Base-by-base conservation (phyloP, 108 stramenopile genomes). In the Seminavis robusta region DNA sequence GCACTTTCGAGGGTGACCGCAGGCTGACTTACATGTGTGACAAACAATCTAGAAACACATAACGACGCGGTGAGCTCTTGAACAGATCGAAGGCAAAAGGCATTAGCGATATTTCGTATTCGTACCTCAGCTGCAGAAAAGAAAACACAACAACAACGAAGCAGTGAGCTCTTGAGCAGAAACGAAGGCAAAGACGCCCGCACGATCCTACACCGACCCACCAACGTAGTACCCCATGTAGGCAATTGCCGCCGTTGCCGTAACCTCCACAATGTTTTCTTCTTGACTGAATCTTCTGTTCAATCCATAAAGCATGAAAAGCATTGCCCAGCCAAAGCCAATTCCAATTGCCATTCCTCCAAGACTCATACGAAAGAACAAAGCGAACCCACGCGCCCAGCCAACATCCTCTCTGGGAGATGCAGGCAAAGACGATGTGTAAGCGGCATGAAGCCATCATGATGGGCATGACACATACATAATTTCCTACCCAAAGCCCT, bases 221-320 rank as follows among this genome's bases (percentile, higher is more conserved):
- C 91, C 62, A 15, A 80, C 40, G 56, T 84, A 95, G 59, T 78
- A 98, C 4, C 82, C 52, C 23, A 89, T 58, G 73, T 95, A 98
- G 21, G 94, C 91, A 16, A 81, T 53, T 2, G 74, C 68, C 19
- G 95, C 57, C 6, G 92, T 84, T 7, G 83, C 57, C 3, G 84
- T 83, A 4, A 95, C 90, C 61, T 98, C 87, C 2, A 86, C 55
- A 1, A 88, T 58, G 47, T 77, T 86, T 17, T 94, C 86, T 59
- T 77, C 82, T 19, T 61, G 48, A 33, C 67, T 71, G 41, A 90
- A 66, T n/a, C 83, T 73, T 4, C 88, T 82, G 52, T 78, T 56
- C 20, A 85, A 70, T 10, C 44, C 11, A 41, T 34, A 64, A 0
- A 84, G 57, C 1, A 81, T 42, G 10, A 56, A n/a, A 23, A 87